These are phyloP conservation scores for Neopestalotiopsis sp. DNA, from an alignment of 2,329 filamentous ascomycete species.

Conservation along the genomic window DNA sequence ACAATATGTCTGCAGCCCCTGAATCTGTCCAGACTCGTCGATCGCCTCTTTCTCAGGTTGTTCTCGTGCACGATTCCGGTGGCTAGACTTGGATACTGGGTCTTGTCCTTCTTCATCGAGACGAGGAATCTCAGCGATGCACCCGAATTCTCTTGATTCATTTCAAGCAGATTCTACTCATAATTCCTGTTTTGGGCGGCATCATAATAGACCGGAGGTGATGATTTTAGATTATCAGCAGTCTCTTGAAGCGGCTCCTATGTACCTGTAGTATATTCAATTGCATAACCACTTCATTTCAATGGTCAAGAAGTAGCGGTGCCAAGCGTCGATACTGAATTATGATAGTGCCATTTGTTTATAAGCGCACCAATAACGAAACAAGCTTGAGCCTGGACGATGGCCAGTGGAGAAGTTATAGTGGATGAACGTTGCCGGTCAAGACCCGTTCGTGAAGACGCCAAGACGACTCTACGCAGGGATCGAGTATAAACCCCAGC, in stretches of 20 bases:
- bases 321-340: not conserved
- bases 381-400: not conserved
- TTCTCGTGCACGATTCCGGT: not conserved
- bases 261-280: not conserved
- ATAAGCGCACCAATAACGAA: not conserved
- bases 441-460: not conserved
- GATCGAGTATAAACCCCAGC: not conserved
- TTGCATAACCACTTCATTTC: not conserved
- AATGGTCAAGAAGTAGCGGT: not conserved
- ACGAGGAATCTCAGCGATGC: not conserved
- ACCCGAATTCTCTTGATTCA: slow-evolving; percentile 1
- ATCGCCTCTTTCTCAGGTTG: not conserved
- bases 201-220: not conserved
- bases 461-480: not conserved
- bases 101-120: not conserved
- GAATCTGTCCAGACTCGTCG: not conserved
- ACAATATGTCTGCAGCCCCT: not conserved
- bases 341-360: not conserved
- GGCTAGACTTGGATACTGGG: slow-evolving; percentile 1
- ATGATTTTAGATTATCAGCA: not conserved
- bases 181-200: not conserved
- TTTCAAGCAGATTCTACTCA: not conserved
- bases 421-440: not conserved
- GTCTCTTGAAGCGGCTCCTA: not conserved
- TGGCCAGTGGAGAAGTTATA: not conserved